Base-by-base conservation (phyloP, 768 basidiomycete genomes). In the Mycena filopes region DNA sequence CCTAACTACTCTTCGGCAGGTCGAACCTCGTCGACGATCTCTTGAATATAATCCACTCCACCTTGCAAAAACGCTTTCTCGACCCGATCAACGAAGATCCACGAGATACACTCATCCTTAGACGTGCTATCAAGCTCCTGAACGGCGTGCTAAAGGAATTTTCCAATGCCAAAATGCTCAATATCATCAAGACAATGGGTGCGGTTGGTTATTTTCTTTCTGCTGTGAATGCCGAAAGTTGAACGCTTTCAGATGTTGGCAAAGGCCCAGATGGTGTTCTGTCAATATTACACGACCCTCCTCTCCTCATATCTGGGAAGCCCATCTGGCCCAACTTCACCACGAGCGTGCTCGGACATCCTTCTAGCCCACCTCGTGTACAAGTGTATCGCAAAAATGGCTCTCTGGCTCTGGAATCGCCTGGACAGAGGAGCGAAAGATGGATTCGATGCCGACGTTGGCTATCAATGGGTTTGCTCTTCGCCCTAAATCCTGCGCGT, bases 301-400 rank as follows among this genome's bases (percentile, higher is more conserved):
- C 28, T 79, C 88, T 2, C 78, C 76, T 15, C 79, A 72, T 67
- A 86, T 70, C 61, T 66, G 70, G 68, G 74, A 66, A 73, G 80
- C 72, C 72, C 79, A 71, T 78, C 78, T 40, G 72, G 70, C 55
- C 73, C 93, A 41, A 80, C 75, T 36, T 79, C 79, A 3, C 66
- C 76, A 15, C 74, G 72, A 23, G 67, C 80, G 9, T 73, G 74
- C 41, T 78, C 81, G 45, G 81, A 86, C 65, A 77, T 86, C 55
- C 78, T 69, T 68, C 70, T 93, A 18, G 86, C 86, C 3, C 89
- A 95, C 73, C 76, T 95, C 20, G 77, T 88, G 4, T 93, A 89
- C 81, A 95, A 96, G 75, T 88, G 86, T 69, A 78, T 96, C 46
- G 78, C 83, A 15, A 94, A 89, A 71, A 83, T 93, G 75, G 84